These are phyloP conservation scores for Calonectria pauciramosa DNA, from an alignment of 2,329 filamentous ascomycete genomes.

Conservation along the genomic window DNA sequence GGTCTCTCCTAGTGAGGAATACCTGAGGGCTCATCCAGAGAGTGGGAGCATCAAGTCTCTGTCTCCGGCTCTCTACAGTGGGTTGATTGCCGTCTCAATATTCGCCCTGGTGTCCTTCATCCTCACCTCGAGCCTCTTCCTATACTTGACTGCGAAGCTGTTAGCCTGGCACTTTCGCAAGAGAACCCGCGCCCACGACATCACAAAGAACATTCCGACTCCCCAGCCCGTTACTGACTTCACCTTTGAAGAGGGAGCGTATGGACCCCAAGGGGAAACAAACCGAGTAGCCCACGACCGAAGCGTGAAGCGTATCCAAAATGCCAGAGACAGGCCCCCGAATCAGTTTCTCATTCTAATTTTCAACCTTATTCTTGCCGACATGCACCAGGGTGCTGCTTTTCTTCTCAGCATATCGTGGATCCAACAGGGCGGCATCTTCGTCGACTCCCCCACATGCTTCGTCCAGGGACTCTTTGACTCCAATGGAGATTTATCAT, in stretches of 20 bases:
- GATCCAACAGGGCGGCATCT: constrained; percentile 66
- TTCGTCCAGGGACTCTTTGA: constrained; percentile 76
- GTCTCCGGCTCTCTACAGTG: constrained; percentile 34
- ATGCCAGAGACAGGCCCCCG: constrained; percentile 43
- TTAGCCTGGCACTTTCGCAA: constrained; percentile 40
- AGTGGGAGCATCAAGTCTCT: constrained; percentile 40
- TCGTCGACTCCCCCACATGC: constrained; percentile 67
- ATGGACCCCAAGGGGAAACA: constrained; percentile 23
- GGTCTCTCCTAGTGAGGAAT: constrained; percentile 25
- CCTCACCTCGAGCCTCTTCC: constrained; percentile 43
- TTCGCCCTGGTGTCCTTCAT: constrained; percentile 49
- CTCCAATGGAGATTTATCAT: constrained; percentile 74
- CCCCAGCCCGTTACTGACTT: constrained; percentile 46
- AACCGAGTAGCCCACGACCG: constrained; percentile 24
- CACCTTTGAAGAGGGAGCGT: constrained; percentile 38
- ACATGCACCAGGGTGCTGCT: constrained; percentile 74
- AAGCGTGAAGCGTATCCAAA: constrained; percentile 19
- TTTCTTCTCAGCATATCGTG: constrained; percentile 74
- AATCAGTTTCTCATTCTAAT: constrained; percentile 81
- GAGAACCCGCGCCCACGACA: constrained; percentile 22
- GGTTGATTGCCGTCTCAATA: constrained; percentile 46
- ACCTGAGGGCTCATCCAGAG: constrained; percentile 28
- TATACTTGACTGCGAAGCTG: constrained; percentile 48
- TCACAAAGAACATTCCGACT: constrained; percentile 30
- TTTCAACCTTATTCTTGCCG: constrained; percentile 76